Conservation (phyloP, 495 filamentous ascomycete species). For the Pyrenula massariospora region DNA sequence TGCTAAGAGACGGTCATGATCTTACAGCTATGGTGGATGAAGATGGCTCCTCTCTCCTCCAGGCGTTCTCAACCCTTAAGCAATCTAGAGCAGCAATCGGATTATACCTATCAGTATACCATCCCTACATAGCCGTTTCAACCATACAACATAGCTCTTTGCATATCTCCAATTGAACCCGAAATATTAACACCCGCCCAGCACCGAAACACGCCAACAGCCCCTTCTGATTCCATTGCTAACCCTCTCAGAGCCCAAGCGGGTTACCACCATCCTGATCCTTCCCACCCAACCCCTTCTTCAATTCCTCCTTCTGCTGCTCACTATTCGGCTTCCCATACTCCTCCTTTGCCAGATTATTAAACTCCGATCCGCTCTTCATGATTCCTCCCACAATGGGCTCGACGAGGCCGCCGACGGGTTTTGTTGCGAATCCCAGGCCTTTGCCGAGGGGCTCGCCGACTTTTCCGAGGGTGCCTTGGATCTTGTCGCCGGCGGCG, state of each 20-base stretch:
- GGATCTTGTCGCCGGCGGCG: conserved; percentile 7
- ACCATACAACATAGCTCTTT: too few relatives aligned
- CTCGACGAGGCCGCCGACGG: conserved; percentile 12
- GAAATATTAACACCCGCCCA: too few relatives aligned
- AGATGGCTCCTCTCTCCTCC: too few relatives aligned
- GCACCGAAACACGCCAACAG: too few relatives aligned
- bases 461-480: conserved; percentile 10
- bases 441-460: conserved; percentile 14
- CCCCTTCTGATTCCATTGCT: too few relatives aligned
- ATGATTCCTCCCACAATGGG: conserved; percentile 13
- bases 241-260: not conserved
- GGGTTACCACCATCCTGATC: not conserved
- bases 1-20: too few relatives aligned
- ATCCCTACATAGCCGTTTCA: too few relatives aligned
- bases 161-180: too few relatives aligned
- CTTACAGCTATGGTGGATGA: too few relatives aligned
- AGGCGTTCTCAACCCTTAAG: too few relatives aligned
- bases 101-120: too few relatives aligned
- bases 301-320: conserved; percentile 4
- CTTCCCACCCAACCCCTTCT: conserved; percentile 4
- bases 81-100: too few relatives aligned
- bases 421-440: conserved; percentile 6
- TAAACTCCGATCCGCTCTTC: conserved; percentile 3
- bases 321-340: conserved; percentile 1
- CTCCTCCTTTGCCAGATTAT: conserved; percentile 1